phyloP scores from a whole-genome alignment of 108 stramenopile genomes.

The Fragilaria crotonensis region DNA sequence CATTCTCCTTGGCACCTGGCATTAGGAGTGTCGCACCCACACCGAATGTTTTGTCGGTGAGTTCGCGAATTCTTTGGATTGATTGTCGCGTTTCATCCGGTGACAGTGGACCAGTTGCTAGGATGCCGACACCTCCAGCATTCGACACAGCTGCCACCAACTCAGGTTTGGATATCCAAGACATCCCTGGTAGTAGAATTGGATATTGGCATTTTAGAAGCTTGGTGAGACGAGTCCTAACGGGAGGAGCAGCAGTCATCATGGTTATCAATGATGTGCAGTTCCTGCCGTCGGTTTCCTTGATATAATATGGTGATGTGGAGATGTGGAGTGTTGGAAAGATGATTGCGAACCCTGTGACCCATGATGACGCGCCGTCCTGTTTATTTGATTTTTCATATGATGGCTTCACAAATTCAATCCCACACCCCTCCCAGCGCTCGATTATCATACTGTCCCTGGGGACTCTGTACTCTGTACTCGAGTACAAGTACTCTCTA shows the following conservation, averaged over 20 bases:
- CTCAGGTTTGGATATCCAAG: conserved; percentile 67
- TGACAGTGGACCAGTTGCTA: conserved; percentile 80
- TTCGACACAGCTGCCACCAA: conserved; percentile 89
- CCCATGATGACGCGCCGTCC: too few species aligned
- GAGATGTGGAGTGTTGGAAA: too few species aligned
- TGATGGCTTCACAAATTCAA: too few species aligned
- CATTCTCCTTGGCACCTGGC: conserved; percentile 83
- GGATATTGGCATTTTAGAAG: conserved; percentile 74
- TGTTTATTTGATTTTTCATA: too few species aligned
- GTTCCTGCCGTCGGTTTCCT: too few species aligned
- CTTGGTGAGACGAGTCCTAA: conserved; percentile 54
- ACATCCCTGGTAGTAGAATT: conserved; percentile 78
- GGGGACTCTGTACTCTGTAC: too few species aligned
- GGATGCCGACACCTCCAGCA: conserved; percentile 74
- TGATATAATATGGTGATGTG: too few species aligned
- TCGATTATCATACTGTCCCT: too few species aligned
- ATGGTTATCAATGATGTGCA: too few species aligned
- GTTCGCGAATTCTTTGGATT: conserved; percentile 52
- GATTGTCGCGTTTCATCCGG: conserved; percentile 54
- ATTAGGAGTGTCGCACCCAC: conserved; percentile 80
- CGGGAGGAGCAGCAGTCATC: background rate
- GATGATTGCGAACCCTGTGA: too few species aligned
- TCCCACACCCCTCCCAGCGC: too few species aligned
- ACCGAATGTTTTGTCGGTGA: conserved; percentile 73
- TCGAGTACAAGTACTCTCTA: too few species aligned